Evolutionary conservation across 2,329 filamentous ascomycete genomes (phyloP).

Genomic region (Coleophoma cylindrospora): DNA sequence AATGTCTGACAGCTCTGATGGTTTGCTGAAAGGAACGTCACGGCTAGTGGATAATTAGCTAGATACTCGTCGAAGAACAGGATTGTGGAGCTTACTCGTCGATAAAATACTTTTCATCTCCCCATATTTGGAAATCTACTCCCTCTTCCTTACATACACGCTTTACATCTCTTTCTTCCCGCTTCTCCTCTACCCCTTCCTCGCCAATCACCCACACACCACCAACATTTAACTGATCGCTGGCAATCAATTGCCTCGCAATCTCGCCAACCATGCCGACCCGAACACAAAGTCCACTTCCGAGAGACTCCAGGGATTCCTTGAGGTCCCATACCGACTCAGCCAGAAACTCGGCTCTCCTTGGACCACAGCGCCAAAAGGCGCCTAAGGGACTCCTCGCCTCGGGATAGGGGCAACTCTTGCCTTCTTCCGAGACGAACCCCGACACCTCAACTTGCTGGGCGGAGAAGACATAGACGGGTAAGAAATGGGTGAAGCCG

Average conservation of each 20-base stretch:
- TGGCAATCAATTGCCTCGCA: constrained; percentile 49
- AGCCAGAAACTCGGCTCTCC: constrained; percentile 66
- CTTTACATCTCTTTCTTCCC: constrained; percentile 54
- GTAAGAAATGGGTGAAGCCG: constrained; percentile 64
- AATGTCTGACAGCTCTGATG: constrained; percentile 63
- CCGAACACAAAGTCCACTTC: constrained; percentile 58
- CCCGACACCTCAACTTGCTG: constrained; percentile 72
- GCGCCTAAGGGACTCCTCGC: constrained; percentile 59
- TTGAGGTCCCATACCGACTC: constrained; percentile 73
- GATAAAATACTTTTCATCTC: constrained; percentile 73
- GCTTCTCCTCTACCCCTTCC: constrained; percentile 63
- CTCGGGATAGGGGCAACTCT: constrained; percentile 61
- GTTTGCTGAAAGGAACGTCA: constrained; percentile 54
- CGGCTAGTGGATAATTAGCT: constrained; percentile 40
- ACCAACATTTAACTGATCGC: constrained; percentile 38
- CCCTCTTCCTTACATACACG: constrained; percentile 44
- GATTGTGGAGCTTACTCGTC: constrained; percentile 59
- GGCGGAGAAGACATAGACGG: constrained; percentile 64
- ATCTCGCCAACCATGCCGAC: constrained; percentile 58
- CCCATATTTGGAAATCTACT: constrained; percentile 60
- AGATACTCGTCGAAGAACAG: not conserved
- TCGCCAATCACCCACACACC: constrained; percentile 73
- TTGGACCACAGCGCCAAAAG: constrained; percentile 71
- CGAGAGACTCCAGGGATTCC: constrained; percentile 48
- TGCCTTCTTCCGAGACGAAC: constrained; percentile 47